Percentiles rank a stretch among this genome's conserved stretches.
phyloP scores from a whole-genome alignment of 2,329 filamentous ascomycete species.

The Trichoderma sp. region DNA sequence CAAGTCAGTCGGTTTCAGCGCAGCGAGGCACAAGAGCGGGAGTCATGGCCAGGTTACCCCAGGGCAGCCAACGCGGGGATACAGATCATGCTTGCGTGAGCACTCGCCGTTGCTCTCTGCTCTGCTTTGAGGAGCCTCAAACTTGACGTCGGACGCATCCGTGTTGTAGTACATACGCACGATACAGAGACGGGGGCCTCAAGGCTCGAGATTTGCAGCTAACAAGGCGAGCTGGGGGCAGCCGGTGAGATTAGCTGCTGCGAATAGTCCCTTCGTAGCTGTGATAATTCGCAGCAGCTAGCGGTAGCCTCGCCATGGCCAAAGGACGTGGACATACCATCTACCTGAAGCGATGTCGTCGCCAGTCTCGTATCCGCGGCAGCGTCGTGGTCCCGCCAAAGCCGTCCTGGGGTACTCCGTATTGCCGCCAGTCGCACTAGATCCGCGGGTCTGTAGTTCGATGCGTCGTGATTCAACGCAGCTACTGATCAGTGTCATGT shows the following conservation, averaged over 20 bases:
- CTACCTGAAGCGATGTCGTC: neutral
- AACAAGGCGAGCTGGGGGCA: constrained; percentile 14
- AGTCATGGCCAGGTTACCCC: neutral
- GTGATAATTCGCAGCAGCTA: neutral
- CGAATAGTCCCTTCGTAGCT: neutral
- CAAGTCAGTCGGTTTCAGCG: constrained; percentile 3
- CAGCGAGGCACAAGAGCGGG: neutral
- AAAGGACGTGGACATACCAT: neutral
- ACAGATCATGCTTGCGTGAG: neutral
- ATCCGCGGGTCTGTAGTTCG: constrained; percentile 3
- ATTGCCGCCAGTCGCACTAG: constrained; percentile 6
- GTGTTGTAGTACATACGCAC: too few species aligned
- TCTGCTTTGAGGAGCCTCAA: too few species aligned
- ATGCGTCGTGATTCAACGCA: constrained; percentile 5
- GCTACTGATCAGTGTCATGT: constrained; percentile 20
- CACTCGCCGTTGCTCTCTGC: too few species aligned
- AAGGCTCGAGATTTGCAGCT: constrained; percentile 19
- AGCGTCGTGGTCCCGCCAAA: constrained; percentile 10
- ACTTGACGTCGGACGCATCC: too few species aligned
- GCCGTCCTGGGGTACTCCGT: constrained; percentile 17
- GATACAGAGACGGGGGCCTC: constrained; percentile 6
- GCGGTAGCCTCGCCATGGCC: neutral
- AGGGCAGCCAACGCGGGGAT: neutral
- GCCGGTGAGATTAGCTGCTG: neutral
- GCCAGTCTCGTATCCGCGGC: neutral